Percentiles rank a stretch among this genome's conserved stretches.
phyloP scores from a whole-genome alignment of 108 stramenopile genomes.

The Stephanodiscus minutulus region DNA sequence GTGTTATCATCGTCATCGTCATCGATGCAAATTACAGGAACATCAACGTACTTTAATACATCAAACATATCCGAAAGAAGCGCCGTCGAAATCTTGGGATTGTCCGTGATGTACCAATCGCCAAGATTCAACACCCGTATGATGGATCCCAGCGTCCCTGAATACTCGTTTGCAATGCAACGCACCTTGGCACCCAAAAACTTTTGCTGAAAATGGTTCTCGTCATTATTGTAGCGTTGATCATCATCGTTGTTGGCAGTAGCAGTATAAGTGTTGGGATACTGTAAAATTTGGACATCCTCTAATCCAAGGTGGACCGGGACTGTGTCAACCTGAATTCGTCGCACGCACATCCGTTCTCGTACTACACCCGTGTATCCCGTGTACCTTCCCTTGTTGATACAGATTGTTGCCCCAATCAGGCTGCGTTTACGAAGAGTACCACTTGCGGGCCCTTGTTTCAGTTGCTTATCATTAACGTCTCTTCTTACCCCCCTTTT shows the following conservation, averaged over 20 bases:
- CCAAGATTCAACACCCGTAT: constrained; percentile 13
- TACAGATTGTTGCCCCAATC: constrained; percentile 11
- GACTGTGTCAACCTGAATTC: constrained; percentile 8
- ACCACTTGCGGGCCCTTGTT: not conserved
- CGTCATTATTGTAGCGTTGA: not conserved
- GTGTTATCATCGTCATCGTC: constrained; percentile 12
- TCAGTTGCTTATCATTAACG: not conserved
- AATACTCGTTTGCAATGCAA: not conserved
- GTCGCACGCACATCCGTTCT: not conserved
- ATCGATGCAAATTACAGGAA: not conserved
- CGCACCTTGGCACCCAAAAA: constrained; percentile 32
- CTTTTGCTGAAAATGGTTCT: constrained; percentile 7
- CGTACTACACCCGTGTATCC: constrained; percentile 9
- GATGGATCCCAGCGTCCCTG: constrained; percentile 4
- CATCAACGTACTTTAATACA: constrained; percentile 19
- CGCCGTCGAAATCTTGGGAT: constrained; percentile 18
- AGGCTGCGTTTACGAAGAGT: not conserved
- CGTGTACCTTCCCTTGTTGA: not conserved
- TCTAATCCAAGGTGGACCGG: not conserved
- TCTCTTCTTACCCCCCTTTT: not conserved
- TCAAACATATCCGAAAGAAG: constrained; percentile 15
- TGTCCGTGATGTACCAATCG: constrained; percentile 35
- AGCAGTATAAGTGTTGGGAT: not conserved
- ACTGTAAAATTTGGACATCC: constrained; percentile 11
- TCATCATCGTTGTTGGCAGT: not conserved